Evolutionary conservation across 805 yeast genomes (phyloP).

Genomic region (Lachancea kluyveri): DNA sequence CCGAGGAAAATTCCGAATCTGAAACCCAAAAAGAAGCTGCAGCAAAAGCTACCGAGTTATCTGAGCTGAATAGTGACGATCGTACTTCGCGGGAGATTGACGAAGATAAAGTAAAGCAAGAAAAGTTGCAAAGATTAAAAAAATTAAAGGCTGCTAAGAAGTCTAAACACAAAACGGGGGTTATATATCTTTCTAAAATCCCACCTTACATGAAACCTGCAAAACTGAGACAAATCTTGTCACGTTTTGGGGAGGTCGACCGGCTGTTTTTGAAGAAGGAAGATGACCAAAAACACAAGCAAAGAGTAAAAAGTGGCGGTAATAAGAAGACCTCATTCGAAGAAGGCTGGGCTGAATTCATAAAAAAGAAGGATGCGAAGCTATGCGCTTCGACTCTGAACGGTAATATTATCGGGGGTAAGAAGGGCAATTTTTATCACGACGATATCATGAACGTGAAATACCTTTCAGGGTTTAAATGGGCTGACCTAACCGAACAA

Average conservation of each 20-base stretch:
- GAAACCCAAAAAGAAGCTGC: conserved; percentile 11
- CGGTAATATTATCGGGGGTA: conserved; percentile 88
- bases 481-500: conserved; percentile 92
- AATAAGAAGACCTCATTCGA: conserved; percentile 81
- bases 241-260: conserved; percentile 83
- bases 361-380: conserved; percentile 79
- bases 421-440: conserved; percentile 81
- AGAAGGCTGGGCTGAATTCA: conserved; percentile 97
- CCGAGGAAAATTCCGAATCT: conserved; percentile 6
- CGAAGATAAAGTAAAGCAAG: conserved; percentile 44
- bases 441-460: conserved; percentile 92
- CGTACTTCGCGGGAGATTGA: conserved; percentile 22
- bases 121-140: conserved; percentile 52
- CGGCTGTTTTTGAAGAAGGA: conserved; percentile 85
- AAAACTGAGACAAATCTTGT: conserved; percentile 73
- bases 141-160: conserved; percentile 38
- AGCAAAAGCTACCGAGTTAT: conserved; percentile 13
- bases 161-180: conserved; percentile 69
- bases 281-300: conserved; percentile 53
- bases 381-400: conserved; percentile 80
- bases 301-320: conserved; percentile 81
- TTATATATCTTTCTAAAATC: conserved; percentile 81
- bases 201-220: conserved; percentile 98
- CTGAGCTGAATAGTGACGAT: conserved; percentile 6
- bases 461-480: conserved; percentile 85